Percentiles rank a stretch among this genome's conserved stretches.
Conservation (phyloP, 345 rosid genomes). For the Diplotaxis tenuifolia region DNA sequence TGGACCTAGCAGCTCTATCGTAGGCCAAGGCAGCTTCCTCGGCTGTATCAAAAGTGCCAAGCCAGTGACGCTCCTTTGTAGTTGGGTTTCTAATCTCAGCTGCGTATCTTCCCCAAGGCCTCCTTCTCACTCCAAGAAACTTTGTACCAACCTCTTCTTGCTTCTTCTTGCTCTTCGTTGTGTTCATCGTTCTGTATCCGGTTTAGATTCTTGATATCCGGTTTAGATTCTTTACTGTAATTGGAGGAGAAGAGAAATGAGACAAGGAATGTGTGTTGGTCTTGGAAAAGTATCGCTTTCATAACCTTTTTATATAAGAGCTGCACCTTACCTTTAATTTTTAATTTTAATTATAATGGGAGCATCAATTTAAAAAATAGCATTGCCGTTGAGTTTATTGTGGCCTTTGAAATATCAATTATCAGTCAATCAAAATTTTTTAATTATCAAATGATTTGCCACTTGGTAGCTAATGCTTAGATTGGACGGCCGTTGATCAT, state of each 20-base stretch:
- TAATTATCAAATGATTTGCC: conserved; percentile 26
- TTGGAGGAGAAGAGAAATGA: conserved; percentile 11
- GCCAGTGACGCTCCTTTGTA: no score
- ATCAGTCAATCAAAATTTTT: conserved; percentile 23
- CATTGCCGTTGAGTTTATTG: conserved; percentile 27
- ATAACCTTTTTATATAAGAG: conserved; percentile 27
- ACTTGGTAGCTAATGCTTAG: conserved; percentile 23
- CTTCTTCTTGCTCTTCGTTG: conserved; percentile 58
- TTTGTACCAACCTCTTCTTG: conserved; percentile 37
- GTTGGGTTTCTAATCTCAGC: no score
- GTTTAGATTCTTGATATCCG: conserved; percentile 2
- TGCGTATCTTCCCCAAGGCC: no score
- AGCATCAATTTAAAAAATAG: neutral
- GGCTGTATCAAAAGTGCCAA: no score
- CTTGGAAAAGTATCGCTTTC: conserved; percentile 27
- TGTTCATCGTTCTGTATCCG: conserved; percentile 41
- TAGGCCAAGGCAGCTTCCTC: conserved; percentile 87
- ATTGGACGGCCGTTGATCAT: conserved; percentile 5
- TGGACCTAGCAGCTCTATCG: conserved; percentile 74
- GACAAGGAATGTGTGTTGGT: conserved; percentile 33
- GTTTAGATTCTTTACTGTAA: neutral
- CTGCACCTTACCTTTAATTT: conserved; percentile 6
- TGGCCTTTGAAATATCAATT: conserved; percentile 32
- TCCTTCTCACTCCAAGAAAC: conserved; percentile 74
- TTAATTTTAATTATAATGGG: conserved; percentile 17